These are phyloP conservation scores for Klebsormidium nitens DNA, from an alignment of 139 green algal genomes.

Conservation along the genomic window DNA sequence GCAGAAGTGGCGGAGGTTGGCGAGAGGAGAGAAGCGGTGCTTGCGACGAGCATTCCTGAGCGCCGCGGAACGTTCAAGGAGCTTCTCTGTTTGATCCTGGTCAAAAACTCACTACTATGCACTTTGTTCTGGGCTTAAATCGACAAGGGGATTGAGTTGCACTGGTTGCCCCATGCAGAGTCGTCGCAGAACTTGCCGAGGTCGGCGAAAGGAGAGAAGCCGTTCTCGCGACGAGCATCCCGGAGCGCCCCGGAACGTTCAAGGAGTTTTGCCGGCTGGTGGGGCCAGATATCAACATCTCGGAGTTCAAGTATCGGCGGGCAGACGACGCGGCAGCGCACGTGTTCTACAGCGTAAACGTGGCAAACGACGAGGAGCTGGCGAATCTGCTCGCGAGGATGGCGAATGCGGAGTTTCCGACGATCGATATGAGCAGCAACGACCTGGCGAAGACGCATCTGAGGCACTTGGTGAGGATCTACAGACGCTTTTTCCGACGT, in stretches of 20 bases:
- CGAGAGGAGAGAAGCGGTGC: too few relatives aligned
- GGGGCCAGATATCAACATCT: slow-evolving; percentile 50
- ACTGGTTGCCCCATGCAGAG: too few relatives aligned
- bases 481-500: too few relatives aligned
- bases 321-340: background rate
- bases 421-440: slow-evolving; percentile 66
- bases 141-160: too few relatives aligned
- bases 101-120: too few relatives aligned
- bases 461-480: slow-evolving; percentile 82
- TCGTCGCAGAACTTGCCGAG: slow-evolving; percentile 90
- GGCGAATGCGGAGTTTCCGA: slow-evolving; percentile 49
- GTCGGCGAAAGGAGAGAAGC: slow-evolving; percentile 72
- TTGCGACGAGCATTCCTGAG: too few relatives aligned
- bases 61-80: too few relatives aligned
- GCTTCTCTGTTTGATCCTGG: too few relatives aligned
- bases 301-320: slow-evolving; percentile 94
- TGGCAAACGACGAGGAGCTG: slow-evolving; percentile 24
- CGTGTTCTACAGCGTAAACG: slow-evolving; percentile 37
- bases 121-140: too few relatives aligned
- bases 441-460: slow-evolving; percentile 75
- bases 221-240: slow-evolving; percentile 79
- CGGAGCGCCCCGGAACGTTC: slow-evolving; percentile 57
- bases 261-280: slow-evolving; percentile 36
- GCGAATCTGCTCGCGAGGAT: slow-evolving; percentile 59
- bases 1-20: too few relatives aligned